phyloP scores from a whole-genome alignment of 2,329 filamentous ascomycete species.

The Rhytidhysteron rufulum region DNA sequence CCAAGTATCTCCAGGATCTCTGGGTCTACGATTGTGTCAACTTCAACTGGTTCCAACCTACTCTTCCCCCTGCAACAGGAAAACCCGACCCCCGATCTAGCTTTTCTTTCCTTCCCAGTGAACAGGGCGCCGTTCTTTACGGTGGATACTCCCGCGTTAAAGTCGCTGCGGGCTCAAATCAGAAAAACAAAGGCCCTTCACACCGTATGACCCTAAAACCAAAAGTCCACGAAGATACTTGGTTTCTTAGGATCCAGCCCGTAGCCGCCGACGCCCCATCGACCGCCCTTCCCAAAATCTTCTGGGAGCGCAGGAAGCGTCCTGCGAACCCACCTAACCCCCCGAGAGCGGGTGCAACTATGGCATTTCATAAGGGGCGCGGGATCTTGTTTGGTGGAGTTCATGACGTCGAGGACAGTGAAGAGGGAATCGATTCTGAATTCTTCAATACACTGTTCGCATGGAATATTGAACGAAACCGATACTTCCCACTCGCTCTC shows the following conservation, averaged over 20 bases:
- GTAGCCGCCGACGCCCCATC: conserved; percentile 64
- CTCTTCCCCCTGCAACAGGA: conserved; percentile 70
- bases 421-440: conserved; percentile 94
- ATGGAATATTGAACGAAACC: conserved; percentile 93
- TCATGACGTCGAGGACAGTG: conserved; percentile 84
- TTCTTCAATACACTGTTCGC: conserved; percentile 92
- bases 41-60: conserved; percentile 78
- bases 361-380: conserved; percentile 89
- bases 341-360: conserved; percentile 80
- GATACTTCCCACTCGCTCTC: conserved; percentile 81
- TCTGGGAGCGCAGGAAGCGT: conserved; percentile 92
- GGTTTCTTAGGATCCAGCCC: conserved; percentile 78
- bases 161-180: conserved; percentile 50
- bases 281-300: conserved; percentile 65
- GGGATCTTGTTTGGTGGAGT: conserved; percentile 94
- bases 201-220: conserved; percentile 76
- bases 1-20: conserved; percentile 86
- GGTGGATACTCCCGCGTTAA: conserved; percentile 95
- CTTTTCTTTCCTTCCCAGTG: conserved; percentile 87
- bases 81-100: conserved; percentile 90
- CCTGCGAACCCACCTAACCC: conserved; percentile 86
- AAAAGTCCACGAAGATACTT: conserved; percentile 90
- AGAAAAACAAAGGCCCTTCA: conserved; percentile 55
- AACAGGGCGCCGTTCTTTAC: conserved; percentile 83
- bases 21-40: conserved; percentile 94